Conservation (phyloP, 2,329 filamentous ascomycete species). For the Sporothrix luriei region DNA sequence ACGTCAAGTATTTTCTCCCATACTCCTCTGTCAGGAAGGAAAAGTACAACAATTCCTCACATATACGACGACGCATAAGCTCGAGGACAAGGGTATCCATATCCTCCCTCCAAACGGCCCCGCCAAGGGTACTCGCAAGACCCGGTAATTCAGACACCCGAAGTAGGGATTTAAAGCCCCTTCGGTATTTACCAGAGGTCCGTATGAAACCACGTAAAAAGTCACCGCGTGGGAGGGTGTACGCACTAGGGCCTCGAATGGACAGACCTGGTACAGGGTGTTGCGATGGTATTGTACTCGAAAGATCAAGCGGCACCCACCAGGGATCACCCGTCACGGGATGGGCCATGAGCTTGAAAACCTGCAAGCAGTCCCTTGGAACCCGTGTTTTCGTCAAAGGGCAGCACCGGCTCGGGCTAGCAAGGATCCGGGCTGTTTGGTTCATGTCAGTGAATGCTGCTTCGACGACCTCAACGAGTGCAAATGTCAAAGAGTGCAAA, state of each 20-base stretch:
- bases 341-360: slow-evolving; percentile 60
- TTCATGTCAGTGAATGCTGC: neutral
- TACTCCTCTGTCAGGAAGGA: slow-evolving; percentile 40
- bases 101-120: slow-evolving; percentile 53
- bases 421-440: slow-evolving; percentile 51
- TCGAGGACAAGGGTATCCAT: slow-evolving; percentile 59
- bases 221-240: slow-evolving; percentile 43
- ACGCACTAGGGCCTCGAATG: slow-evolving; percentile 35
- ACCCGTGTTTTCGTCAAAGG: slow-evolving; percentile 32
- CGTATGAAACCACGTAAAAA: slow-evolving; percentile 40
- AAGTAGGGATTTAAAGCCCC: slow-evolving; percentile 27
- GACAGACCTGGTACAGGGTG: neutral
- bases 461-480: neutral
- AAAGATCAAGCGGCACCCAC: slow-evolving; percentile 53
- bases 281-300: neutral
- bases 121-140: slow-evolving; percentile 16
- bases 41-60: slow-evolving; percentile 51
- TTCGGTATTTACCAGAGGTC: slow-evolving; percentile 33
- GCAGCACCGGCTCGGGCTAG: slow-evolving; percentile 32
- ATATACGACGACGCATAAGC: slow-evolving; percentile 53
- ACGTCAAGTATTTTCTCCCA: slow-evolving; percentile 47
- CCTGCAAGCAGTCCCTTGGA: slow-evolving; percentile 60
- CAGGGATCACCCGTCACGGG: slow-evolving; percentile 57
- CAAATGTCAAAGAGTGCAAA: neutral
- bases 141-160: slow-evolving; percentile 6